Evolutionary conservation across 2,329 filamentous ascomycete genomes (phyloP).

Genomic region (Fragosphaeria purpurea): DNA sequence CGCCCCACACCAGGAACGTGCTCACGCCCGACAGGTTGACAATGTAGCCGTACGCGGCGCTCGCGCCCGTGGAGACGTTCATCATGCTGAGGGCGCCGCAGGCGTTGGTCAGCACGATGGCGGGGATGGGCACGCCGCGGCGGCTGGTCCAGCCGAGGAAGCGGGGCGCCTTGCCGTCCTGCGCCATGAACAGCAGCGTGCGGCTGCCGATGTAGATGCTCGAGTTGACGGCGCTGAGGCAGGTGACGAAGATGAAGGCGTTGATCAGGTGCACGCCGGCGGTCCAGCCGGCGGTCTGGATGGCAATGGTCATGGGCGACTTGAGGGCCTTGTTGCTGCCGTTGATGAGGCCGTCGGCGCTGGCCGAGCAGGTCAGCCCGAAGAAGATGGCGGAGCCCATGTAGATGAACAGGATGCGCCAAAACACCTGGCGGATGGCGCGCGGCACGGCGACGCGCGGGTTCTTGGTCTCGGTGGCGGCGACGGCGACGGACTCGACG

Average conservation of each 20-base stretch:
- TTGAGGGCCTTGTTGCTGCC: conserved; percentile 53
- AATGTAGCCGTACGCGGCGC: conserved; percentile 57
- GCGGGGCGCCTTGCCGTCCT: conserved; percentile 58
- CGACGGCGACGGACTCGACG: conserved; percentile 53
- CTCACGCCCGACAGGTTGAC: conserved; percentile 61
- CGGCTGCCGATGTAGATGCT: conserved; percentile 70
- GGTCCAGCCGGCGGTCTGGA: conserved; percentile 64
- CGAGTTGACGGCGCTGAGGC: conserved; percentile 61
- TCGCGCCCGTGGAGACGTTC: conserved; percentile 58
- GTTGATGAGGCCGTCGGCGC: conserved; percentile 53
- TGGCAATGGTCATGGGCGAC: conserved; percentile 64
- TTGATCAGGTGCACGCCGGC: conserved; percentile 69
- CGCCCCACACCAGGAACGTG: conserved; percentile 63
- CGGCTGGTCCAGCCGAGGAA: conserved; percentile 59
- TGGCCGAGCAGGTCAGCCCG: conserved; percentile 61
- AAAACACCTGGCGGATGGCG: conserved; percentile 51
- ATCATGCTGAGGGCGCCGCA: conserved; percentile 66
- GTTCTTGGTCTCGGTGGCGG: conserved; percentile 51
- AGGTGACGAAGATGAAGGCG: conserved; percentile 64
- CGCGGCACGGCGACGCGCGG: conserved; percentile 45
- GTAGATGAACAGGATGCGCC: conserved; percentile 52
- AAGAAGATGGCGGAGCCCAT: conserved; percentile 67
- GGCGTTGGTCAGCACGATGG: conserved; percentile 57
- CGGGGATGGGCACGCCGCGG: conserved; percentile 52
- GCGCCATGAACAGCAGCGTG: conserved; percentile 66